phyloP scores from a whole-genome alignment of 805 yeast genomes.

The Candida corydali region DNA sequence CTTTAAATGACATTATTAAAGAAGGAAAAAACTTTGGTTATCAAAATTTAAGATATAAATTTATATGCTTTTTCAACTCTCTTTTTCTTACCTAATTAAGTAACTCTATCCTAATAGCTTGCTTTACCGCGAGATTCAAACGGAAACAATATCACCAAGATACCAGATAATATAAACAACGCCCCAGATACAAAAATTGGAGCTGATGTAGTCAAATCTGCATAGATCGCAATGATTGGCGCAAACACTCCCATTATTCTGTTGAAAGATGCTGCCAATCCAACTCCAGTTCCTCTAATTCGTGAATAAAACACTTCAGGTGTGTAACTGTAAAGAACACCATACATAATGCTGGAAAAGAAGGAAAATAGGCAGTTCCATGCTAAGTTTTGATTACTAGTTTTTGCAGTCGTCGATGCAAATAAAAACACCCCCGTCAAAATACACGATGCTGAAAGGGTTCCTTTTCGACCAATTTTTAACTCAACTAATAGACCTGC shows the following conservation, averaged over 20 bases:
- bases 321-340: constrained; percentile 60
- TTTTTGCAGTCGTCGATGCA: constrained; percentile 59
- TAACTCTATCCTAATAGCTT: not conserved
- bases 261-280: constrained; percentile 52
- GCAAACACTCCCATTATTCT: constrained; percentile 54
- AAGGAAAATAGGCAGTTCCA: constrained; percentile 47
- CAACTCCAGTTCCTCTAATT: constrained; percentile 54
- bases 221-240: constrained; percentile 53
- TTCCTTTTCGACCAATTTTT: constrained; percentile 53
- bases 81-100: not conserved
- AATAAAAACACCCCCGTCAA: constrained; percentile 55
- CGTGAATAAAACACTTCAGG: constrained; percentile 57
- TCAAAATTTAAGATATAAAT: not conserved
- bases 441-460: constrained; percentile 49
- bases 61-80: not conserved
- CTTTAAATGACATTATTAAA: constrained; percentile 44
- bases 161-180: constrained; percentile 43
- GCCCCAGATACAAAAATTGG: constrained; percentile 64
- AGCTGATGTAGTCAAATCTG: constrained; percentile 50
- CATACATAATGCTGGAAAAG: constrained; percentile 53
- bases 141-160: constrained; percentile 25
- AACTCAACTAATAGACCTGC: constrained; percentile 31
- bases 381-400: constrained; percentile 40
- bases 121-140: constrained; percentile 24
- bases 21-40: not conserved